A percentile compares a stretch with the other conserved stretches of the same genome.
phyloP scores from a whole-genome alignment of 2,329 filamentous ascomycete species.

The Cercospora beticola region DNA sequence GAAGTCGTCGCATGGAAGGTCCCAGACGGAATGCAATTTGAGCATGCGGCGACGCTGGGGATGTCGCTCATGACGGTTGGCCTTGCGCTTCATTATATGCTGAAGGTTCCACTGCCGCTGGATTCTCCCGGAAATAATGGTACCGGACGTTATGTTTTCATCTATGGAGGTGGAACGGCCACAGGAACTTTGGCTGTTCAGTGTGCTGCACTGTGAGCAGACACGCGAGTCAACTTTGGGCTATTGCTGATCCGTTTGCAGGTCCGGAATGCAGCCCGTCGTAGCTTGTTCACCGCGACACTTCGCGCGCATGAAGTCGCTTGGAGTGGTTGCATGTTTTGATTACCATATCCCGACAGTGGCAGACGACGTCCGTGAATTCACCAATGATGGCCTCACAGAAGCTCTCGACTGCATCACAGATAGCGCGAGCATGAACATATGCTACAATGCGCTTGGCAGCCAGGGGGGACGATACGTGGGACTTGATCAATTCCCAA shows the following conservation, averaged over 20 bases:
- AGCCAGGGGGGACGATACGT: slow-evolving; percentile 23
- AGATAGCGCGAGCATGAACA: slow-evolving; percentile 23
- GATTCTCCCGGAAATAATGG: neutral
- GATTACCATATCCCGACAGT: slow-evolving; percentile 21
- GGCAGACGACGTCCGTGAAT: slow-evolving; percentile 19
- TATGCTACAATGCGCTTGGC: slow-evolving; percentile 24
- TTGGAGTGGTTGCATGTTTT: slow-evolving; percentile 21
- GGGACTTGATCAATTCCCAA: slow-evolving; percentile 25
- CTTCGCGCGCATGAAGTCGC: slow-evolving; percentile 18
- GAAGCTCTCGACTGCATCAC: slow-evolving; percentile 24
- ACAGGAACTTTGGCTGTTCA: slow-evolving; percentile 24
- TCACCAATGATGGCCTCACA: slow-evolving; percentile 15
- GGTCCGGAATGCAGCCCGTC: slow-evolving; percentile 18
- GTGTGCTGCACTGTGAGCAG: slow-evolving; percentile 22
- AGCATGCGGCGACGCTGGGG: slow-evolving; percentile 22
- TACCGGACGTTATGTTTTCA: slow-evolving; percentile 13
- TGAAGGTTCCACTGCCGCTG: slow-evolving; percentile 20
- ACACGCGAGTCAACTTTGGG: too few relatives aligned
- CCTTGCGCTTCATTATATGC: slow-evolving; percentile 21
- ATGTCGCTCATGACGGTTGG: slow-evolving; percentile 24
- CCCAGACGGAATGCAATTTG: slow-evolving; percentile 18
- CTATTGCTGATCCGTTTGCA: slow-evolving; percentile 12
- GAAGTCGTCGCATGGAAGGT: slow-evolving; percentile 19
- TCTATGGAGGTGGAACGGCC: slow-evolving; percentile 23
- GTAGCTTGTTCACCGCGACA: slow-evolving; percentile 23